Evolutionary conservation across 202 grass and related monocot species (phyloP), one percentile per base, ranked within the genome.

Genomic region (Cymbopogon flexuosus): DNA sequence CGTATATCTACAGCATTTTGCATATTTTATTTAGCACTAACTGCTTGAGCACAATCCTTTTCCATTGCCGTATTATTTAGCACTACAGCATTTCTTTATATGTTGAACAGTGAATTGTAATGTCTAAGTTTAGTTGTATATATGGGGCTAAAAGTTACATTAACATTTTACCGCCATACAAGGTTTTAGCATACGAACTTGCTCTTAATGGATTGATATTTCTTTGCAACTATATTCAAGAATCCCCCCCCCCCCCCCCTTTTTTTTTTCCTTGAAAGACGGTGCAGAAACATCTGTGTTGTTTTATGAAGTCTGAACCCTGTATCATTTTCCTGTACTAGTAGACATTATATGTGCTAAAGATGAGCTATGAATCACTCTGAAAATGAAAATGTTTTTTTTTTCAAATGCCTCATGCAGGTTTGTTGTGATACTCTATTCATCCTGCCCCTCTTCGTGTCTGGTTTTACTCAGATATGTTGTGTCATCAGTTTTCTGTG

Each of bases 401-500:
- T 15, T 62, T 24, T 47, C 51, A 68, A 82, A 64, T 70, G 42
- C 51, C 43, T 63, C 2, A 14, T 62, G 18, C 22, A 30, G 4
- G 5, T 31, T 75, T 68, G 6, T 69, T 84, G 35, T 84, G 42
- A 80, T 81, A 57, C 62, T 75, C 52, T 80, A 9, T 79, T 62
- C 1, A 22, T 37, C 13, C 12, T 56, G 21, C 31, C 23, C 45
- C 37, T 60, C 49, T 74, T 57, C 8, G 12, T 72, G 8, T 86
- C 16, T 62, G 77, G 62, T 85, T 72, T 72, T 60, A 21, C 33
- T 14, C 24, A 77, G 75, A 72, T 72, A 12, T 70, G 36, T 39
- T 86, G 31, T 75, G 30, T 57, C 77, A 80, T 77, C 10, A 72
- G 71, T 65, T 90, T 82, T 82, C 47, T 41, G 10, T 8, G 8